phyloP scores from a whole-genome alignment of 495 filamentous ascomycete genomes.

The Xylaria flabelliformis region DNA sequence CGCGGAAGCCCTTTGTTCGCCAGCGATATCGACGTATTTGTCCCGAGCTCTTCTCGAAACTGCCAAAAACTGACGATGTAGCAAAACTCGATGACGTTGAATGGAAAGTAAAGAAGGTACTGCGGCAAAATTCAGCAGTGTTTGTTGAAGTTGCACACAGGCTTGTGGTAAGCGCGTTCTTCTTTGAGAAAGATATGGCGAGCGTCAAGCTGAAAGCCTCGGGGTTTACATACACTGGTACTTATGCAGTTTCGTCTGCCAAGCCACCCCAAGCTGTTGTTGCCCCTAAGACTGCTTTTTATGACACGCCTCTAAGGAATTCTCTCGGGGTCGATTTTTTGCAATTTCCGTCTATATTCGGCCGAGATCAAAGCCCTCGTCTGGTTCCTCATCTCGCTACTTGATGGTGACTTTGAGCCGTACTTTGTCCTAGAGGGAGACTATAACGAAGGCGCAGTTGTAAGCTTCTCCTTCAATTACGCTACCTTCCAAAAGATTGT shows the following conservation, averaged over 20 bases:
- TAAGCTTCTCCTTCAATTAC: background rate
- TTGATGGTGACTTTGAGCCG: slow-evolving; percentile 44
- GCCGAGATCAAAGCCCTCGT: slow-evolving; percentile 40
- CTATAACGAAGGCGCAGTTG: slow-evolving; percentile 20
- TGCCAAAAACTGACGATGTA: slow-evolving; percentile 38
- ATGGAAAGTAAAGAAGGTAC: slow-evolving; percentile 29
- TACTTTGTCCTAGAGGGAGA: slow-evolving; percentile 43
- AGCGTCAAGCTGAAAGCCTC: slow-evolving; percentile 36
- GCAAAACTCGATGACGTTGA: slow-evolving; percentile 35
- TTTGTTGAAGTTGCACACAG: slow-evolving; percentile 44
- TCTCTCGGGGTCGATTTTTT: slow-evolving; percentile 42
- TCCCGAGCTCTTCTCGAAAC: slow-evolving; percentile 37
- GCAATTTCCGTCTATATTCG: slow-evolving; percentile 39
- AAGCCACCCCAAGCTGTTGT: no score
- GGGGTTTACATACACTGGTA: slow-evolving; percentile 41
- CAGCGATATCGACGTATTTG: slow-evolving; percentile 42
- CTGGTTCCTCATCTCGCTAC: slow-evolving; percentile 35
- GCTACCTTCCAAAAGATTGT: background rate
- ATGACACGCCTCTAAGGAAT: background rate
- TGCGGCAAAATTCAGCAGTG: slow-evolving; percentile 33
- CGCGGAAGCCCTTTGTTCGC: slow-evolving; percentile 28
- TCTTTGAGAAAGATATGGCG: slow-evolving; percentile 42
- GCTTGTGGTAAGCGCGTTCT: slow-evolving; percentile 48
- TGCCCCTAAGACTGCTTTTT: background rate
- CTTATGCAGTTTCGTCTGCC: background rate